Evolutionary conservation across 2,329 filamentous ascomycete species (phyloP).

Genomic region (Ceratocystis destructans): DNA sequence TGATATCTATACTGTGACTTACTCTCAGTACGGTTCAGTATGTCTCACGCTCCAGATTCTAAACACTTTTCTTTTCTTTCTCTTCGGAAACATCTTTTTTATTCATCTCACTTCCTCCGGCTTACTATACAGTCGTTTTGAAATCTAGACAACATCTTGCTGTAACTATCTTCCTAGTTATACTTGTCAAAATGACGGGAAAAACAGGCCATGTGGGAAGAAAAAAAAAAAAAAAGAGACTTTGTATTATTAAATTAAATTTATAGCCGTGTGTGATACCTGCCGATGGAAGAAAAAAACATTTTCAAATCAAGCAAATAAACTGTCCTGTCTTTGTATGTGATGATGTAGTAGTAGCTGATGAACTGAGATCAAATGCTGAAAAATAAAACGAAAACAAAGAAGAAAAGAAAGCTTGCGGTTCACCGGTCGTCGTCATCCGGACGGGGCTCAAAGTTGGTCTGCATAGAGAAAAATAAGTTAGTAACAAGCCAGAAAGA

Average conservation of each 20-base stretch:
- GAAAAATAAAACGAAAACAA: neutral
- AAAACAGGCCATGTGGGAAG: neutral
- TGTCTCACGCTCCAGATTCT: too few relatives aligned
- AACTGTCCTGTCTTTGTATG: too few relatives aligned
- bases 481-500: neutral
- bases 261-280: neutral
- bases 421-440: constrained; percentile 39
- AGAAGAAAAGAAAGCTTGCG: neutral
- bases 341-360: too few relatives aligned
- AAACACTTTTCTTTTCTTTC: constrained; percentile 5
- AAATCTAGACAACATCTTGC: too few relatives aligned
- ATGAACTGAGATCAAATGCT: neutral
- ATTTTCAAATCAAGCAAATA: too few relatives aligned
- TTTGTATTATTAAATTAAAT: constrained; percentile 6
- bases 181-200: neutral
- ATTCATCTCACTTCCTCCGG: neutral
- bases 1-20: too few relatives aligned
- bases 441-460: constrained; percentile 54
- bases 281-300: neutral
- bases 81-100: neutral
- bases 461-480: constrained; percentile 28
- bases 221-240: neutral
- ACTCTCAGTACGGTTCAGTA: too few relatives aligned
- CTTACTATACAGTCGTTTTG: neutral
- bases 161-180: too few relatives aligned